phyloP scores from a whole-genome alignment of 1,284 basidiomycete species.

The Microbotryum violaceum region DNA sequence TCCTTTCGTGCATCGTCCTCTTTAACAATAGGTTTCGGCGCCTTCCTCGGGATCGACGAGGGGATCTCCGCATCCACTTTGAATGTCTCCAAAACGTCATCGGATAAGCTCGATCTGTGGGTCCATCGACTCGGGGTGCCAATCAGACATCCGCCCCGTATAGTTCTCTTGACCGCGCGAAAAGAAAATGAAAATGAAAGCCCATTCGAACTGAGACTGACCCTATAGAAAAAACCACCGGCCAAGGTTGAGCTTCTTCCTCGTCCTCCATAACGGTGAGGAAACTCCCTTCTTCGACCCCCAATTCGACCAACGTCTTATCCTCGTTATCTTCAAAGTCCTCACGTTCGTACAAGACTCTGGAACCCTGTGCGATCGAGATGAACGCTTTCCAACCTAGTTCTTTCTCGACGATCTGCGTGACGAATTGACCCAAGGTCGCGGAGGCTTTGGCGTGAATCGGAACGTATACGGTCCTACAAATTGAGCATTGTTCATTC shows the following conservation, averaged over 20 bases:
- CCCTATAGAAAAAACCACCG: neutral
- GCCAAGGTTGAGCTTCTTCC: slow-evolving; percentile 45
- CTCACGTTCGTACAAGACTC: slow-evolving; percentile 68
- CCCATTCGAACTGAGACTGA: too few relatives aligned
- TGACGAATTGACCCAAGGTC: slow-evolving; percentile 64
- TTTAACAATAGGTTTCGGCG: slow-evolving; percentile 7
- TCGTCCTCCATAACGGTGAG: slow-evolving; percentile 82
- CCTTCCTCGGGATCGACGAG: slow-evolving; percentile 16
- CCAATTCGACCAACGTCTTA: slow-evolving; percentile 62
- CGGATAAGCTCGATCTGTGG: slow-evolving; percentile 5
- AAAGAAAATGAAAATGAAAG: too few relatives aligned
- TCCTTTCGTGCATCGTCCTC: neutral
- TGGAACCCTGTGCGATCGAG: slow-evolving; percentile 76
- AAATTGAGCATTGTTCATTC: slow-evolving; percentile 70
- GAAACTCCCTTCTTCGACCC: slow-evolving; percentile 66
- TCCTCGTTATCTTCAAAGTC: slow-evolving; percentile 81
- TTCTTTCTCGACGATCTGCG: slow-evolving; percentile 47
- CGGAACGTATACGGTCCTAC: slow-evolving; percentile 72
- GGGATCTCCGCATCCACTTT: slow-evolving; percentile 10
- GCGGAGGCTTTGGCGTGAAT: slow-evolving; percentile 63
- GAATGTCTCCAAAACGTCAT: slow-evolving; percentile 1
- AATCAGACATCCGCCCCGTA: too few relatives aligned
- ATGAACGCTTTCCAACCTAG: slow-evolving; percentile 51
- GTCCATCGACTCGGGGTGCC: neutral
- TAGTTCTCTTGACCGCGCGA: too few relatives aligned